A percentile compares a stretch with the other conserved stretches of the same genome.
Evolutionary conservation across 1,284 basidiomycete genomes (phyloP).

Genomic region (Cerioporus squamosus): DNA sequence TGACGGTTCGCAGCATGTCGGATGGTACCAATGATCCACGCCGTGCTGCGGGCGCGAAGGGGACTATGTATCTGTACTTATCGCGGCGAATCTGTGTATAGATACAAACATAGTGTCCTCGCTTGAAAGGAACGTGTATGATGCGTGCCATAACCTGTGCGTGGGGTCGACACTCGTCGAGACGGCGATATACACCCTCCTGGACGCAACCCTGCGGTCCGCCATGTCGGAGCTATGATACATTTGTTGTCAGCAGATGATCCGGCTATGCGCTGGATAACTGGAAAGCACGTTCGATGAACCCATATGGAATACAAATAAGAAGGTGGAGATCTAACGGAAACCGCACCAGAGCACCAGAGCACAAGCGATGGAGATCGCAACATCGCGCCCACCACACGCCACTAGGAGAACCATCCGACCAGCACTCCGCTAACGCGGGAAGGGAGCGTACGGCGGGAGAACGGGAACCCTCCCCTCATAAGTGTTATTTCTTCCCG

Average conservation of each 20-base stretch:
- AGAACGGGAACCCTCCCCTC: slow-evolving; percentile 29
- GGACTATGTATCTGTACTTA: no score
- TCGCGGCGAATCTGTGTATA: no score
- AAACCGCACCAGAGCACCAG: slow-evolving; percentile 15
- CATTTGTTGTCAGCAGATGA: slow-evolving; percentile 2
- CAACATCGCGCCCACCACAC: slow-evolving; percentile 1
- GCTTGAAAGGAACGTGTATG: background rate
- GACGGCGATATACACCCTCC: no score
- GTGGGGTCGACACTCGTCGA: no score
- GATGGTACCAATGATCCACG: background rate
- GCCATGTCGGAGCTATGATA: background rate
- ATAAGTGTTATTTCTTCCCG: slow-evolving; percentile 46
- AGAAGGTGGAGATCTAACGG: slow-evolving; percentile 17
- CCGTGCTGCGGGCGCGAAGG: background rate
- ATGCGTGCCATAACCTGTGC: background rate
- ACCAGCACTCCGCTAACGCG: slow-evolving; percentile 3
- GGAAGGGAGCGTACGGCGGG: background rate
- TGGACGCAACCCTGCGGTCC: background rate
- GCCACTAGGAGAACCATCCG: background rate
- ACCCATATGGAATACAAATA: slow-evolving; percentile 19
- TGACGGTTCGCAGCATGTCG: background rate
- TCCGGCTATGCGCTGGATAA: background rate
- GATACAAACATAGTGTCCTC: no score
- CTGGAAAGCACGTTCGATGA: background rate
- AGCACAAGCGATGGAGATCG: slow-evolving; percentile 3